Evolutionary conservation across 2,329 filamentous ascomycete species (phyloP).

Genomic region (Pseudogymnoascus sp.): DNA sequence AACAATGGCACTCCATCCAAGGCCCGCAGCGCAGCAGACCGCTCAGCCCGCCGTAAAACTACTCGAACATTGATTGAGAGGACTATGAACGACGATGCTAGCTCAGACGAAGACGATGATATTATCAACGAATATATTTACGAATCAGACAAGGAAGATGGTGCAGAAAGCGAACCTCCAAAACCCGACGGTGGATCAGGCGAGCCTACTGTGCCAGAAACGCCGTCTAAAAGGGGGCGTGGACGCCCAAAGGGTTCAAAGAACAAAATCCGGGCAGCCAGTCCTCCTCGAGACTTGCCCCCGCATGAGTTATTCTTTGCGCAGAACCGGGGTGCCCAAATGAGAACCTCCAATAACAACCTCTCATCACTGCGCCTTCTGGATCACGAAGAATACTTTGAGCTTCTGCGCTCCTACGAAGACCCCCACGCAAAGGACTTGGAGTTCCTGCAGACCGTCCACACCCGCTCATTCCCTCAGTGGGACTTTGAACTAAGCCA

Average conservation of each 20-base stretch:
- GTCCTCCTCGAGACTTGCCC: constrained; percentile 67
- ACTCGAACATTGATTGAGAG: constrained; percentile 68
- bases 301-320: constrained; percentile 90
- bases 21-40: constrained; percentile 49
- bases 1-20: constrained; percentile 22
- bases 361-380: constrained; percentile 67
- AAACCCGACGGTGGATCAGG: constrained; percentile 13
- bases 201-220: constrained; percentile 30
- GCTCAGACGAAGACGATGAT: constrained; percentile 65
- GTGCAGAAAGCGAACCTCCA: constrained; percentile 26
- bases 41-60: constrained; percentile 81
- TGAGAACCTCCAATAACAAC: constrained; percentile 82
- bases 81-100: constrained; percentile 53
- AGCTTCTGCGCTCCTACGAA: constrained; percentile 49
- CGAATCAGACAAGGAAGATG: constrained; percentile 43
- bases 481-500: constrained; percentile 87
- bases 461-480: constrained; percentile 76
- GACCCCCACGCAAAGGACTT: constrained; percentile 67
- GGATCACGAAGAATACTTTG: constrained; percentile 88
- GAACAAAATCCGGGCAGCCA: constrained; percentile 45
- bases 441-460: constrained; percentile 63
- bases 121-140: constrained; percentile 63
- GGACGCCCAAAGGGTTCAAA: constrained; percentile 41
- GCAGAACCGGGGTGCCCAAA: constrained; percentile 74
- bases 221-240: constrained; percentile 45